phyloP scores from a whole-genome alignment of 164 flowering plant genomes.

The Stephania japonica region DNA sequence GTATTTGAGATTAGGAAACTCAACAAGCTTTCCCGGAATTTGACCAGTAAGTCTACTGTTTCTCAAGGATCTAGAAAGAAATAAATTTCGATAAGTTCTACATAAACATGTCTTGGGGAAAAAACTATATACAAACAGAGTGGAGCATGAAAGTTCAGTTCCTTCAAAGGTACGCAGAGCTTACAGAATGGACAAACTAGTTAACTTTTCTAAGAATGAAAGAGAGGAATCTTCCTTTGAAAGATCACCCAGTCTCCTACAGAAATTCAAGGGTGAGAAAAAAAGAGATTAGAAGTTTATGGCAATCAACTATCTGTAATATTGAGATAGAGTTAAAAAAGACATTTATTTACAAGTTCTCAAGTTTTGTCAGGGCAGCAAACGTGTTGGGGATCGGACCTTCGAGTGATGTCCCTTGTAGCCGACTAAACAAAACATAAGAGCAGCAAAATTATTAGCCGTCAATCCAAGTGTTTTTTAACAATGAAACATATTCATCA shows the following conservation, averaged over 20 bases:
- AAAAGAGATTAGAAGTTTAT: conserved; percentile 1
- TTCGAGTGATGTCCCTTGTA: conserved; percentile 40
- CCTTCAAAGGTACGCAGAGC: conserved; percentile 3
- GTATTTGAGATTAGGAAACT: conserved; percentile 26
- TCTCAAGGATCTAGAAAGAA: conserved; percentile 30
- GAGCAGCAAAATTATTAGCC: background rate
- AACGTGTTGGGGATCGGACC: conserved; percentile 48
- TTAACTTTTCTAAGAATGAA: conserved; percentile 30
- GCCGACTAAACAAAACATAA: conserved; percentile 25
- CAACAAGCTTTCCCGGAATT: conserved; percentile 31
- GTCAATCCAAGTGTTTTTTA: background rate
- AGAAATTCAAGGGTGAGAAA: background rate
- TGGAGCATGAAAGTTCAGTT: background rate
- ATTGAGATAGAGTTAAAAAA: background rate
- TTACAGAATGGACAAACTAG: conserved; percentile 39
- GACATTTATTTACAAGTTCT: conserved; percentile 26
- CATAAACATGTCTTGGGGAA: too few species aligned
- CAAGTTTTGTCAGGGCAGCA: conserved; percentile 36
- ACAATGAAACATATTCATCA: background rate
- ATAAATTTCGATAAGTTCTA: background rate
- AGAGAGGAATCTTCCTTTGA: conserved; percentile 33
- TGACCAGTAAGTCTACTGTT: conserved; percentile 32
- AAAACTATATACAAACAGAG: too few species aligned
- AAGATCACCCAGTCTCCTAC: conserved; percentile 47
- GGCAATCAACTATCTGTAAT: background rate